These are phyloP conservation scores for Ramichloridium luteum DNA, from an alignment of 2,329 filamentous ascomycete species.

Conservation along the genomic window DNA sequence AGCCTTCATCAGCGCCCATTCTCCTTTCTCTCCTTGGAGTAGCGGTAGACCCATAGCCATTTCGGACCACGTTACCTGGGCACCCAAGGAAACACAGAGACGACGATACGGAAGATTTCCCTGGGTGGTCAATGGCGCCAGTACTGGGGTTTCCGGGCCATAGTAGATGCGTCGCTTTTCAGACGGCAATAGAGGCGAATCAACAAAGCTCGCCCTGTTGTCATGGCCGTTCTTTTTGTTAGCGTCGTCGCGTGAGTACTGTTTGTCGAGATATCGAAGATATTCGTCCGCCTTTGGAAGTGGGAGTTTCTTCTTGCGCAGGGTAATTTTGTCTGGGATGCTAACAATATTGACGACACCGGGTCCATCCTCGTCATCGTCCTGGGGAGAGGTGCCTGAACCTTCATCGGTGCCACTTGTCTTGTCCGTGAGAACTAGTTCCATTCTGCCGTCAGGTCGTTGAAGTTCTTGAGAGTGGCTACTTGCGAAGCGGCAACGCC, in stretches of 20 bases:
- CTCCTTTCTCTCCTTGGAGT: constrained; percentile 75
- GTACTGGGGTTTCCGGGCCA: constrained; percentile 76
- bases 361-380: constrained; percentile 29
- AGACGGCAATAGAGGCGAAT: constrained; percentile 76
- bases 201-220: constrained; percentile 66
- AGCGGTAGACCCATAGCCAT: constrained; percentile 92
- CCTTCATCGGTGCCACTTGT: constrained; percentile 24
- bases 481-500: constrained; percentile 84
- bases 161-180: constrained; percentile 94
- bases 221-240: constrained; percentile 34
- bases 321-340: constrained; percentile 56
- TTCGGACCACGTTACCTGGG: constrained; percentile 90
- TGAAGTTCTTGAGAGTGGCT: constrained; percentile 77
- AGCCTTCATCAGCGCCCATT: constrained; percentile 91
- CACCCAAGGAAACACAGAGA: constrained; percentile 77
- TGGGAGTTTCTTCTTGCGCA: constrained; percentile 59
- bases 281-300: constrained; percentile 66
- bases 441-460: constrained; percentile 66
- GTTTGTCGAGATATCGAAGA: constrained; percentile 62
- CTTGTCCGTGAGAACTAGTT: constrained; percentile 59
- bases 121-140: constrained; percentile 94
- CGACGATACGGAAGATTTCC: constrained; percentile 91
- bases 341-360: constrained; percentile 67
- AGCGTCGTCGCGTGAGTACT: constrained; percentile 29
- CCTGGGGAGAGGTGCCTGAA: constrained; percentile 29